These are phyloP conservation scores for Wickerhamiella siamensis DNA, from an alignment of 805 yeast species.

Conservation along the genomic window DNA sequence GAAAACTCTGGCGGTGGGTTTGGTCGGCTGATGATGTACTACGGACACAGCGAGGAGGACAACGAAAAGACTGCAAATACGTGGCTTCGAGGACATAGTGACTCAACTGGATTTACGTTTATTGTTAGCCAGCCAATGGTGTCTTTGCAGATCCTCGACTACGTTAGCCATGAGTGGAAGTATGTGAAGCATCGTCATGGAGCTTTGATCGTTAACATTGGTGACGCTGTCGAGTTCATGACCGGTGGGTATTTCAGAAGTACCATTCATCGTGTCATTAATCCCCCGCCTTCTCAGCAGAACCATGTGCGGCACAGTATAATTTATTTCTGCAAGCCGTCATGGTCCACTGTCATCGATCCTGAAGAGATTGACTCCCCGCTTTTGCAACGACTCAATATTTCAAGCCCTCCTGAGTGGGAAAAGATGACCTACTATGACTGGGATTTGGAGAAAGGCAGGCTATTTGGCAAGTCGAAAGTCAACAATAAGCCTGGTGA, in stretches of 20 bases:
- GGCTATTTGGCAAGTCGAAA: slow-evolving; percentile 31
- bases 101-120: slow-evolving; percentile 30
- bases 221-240: slow-evolving; percentile 30
- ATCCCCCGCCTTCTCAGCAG: slow-evolving; percentile 33
- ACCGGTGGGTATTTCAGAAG: slow-evolving; percentile 36
- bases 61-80: slow-evolving; percentile 26
- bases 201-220: slow-evolving; percentile 30
- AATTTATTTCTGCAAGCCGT: slow-evolving; percentile 33
- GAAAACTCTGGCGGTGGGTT: slow-evolving; percentile 29
- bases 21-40: slow-evolving; percentile 29
- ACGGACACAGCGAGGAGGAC: slow-evolving; percentile 24
- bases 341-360: slow-evolving; percentile 27
- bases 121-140: slow-evolving; percentile 31
- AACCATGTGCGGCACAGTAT: slow-evolving; percentile 27
- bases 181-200: slow-evolving; percentile 28
- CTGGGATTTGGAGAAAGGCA: slow-evolving; percentile 37
- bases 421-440: slow-evolving; percentile 28
- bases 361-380: slow-evolving; percentile 31
- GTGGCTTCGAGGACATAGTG: slow-evolving; percentile 37
- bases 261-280: slow-evolving; percentile 34
- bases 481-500: slow-evolving; percentile 27
- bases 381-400: slow-evolving; percentile 26
- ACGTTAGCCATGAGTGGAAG: slow-evolving; percentile 26
- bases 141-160: slow-evolving; percentile 29
- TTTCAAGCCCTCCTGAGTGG: slow-evolving; percentile 24